A percentile compares a stretch with the other conserved stretches of the same genome.
phyloP scores from a whole-genome alignment of 768 basidiomycete species.

The Lyophyllum semitale region DNA sequence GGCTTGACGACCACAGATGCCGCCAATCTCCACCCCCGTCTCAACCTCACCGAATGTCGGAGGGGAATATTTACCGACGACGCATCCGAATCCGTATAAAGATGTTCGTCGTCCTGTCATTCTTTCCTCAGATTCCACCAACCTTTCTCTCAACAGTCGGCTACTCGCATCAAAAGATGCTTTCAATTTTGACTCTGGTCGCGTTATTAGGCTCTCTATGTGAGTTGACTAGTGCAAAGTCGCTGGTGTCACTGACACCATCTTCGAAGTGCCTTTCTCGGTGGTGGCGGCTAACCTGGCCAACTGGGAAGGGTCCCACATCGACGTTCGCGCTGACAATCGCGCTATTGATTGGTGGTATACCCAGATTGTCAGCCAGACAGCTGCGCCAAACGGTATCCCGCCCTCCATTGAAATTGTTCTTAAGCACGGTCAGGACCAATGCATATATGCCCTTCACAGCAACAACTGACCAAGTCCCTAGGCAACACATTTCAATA shows the following conservation, averaged over 20 bases:
- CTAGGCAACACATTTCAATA: slow-evolving; percentile 17
- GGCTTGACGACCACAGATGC: too few relatives aligned
- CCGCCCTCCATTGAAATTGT: slow-evolving; percentile 17
- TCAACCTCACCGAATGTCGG: too few relatives aligned
- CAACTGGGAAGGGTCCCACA: slow-evolving; percentile 17
- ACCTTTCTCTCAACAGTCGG: neutral
- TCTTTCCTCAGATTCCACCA: neutral
- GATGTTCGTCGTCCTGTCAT: neutral
- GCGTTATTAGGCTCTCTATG: slow-evolving; percentile 6
- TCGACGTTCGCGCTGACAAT: slow-evolving; percentile 11
- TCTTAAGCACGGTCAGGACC: slow-evolving; percentile 15
- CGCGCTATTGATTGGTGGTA: slow-evolving; percentile 19
- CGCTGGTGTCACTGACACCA: neutral
- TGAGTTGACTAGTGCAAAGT: neutral
- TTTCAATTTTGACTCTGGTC: neutral
- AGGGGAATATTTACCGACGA: neutral
- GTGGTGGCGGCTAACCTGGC: slow-evolving; percentile 5
- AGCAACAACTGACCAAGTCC: neutral
- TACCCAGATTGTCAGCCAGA: slow-evolving; percentile 13
- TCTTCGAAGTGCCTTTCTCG: slow-evolving; percentile 21
- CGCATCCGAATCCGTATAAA: slow-evolving; percentile 7
- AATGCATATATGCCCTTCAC: neutral
- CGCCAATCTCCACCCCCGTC: too few relatives aligned
- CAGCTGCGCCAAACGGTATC: slow-evolving; percentile 11
- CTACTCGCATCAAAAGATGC: neutral